A percentile compares a stretch with the other conserved stretches of the same genome.
These are phyloP conservation scores for Anastatica hierochuntica DNA, from an alignment of 345 rosid species.

Conservation along the genomic window DNA sequence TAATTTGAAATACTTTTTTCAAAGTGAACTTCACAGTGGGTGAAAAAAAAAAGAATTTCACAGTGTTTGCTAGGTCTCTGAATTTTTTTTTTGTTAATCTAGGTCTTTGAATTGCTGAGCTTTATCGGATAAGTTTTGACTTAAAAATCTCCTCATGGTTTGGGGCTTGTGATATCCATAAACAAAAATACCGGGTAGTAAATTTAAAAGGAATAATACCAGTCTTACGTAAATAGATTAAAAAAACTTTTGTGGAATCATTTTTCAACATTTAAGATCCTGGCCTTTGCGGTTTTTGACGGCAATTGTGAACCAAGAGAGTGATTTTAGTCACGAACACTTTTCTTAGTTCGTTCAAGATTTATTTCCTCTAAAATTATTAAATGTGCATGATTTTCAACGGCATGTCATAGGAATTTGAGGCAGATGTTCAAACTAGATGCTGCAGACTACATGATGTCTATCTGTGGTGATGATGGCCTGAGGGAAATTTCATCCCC, in stretches of 20 bases:
- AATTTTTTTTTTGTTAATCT: neutral
- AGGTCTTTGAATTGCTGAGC: neutral
- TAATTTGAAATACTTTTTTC: neutral
- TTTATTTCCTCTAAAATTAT: neutral
- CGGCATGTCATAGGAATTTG: slow-evolving; percentile 54
- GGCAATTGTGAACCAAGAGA: neutral
- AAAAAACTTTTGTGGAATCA: neutral
- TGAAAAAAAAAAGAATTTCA: too few species aligned
- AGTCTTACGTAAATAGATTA: neutral
- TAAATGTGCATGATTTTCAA: neutral
- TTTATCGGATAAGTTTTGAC: neutral
- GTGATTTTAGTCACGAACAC: neutral
- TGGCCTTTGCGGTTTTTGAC: neutral
- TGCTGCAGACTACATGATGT: slow-evolving; percentile 99
- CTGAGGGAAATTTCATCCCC: slow-evolving; percentile 74
- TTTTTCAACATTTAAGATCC: neutral
- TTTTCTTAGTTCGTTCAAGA: neutral
- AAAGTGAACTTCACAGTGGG: neutral
- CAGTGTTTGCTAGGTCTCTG: neutral
- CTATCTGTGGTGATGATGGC: slow-evolving; percentile 95
- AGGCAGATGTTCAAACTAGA: slow-evolving; percentile 97
- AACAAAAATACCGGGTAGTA: neutral
- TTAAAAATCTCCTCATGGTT: neutral
- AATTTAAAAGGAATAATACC: neutral
- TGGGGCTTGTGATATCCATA: neutral